Evolutionary conservation across 2,329 filamentous ascomycete species (phyloP).

Genomic region (Neonectria ditissima): DNA sequence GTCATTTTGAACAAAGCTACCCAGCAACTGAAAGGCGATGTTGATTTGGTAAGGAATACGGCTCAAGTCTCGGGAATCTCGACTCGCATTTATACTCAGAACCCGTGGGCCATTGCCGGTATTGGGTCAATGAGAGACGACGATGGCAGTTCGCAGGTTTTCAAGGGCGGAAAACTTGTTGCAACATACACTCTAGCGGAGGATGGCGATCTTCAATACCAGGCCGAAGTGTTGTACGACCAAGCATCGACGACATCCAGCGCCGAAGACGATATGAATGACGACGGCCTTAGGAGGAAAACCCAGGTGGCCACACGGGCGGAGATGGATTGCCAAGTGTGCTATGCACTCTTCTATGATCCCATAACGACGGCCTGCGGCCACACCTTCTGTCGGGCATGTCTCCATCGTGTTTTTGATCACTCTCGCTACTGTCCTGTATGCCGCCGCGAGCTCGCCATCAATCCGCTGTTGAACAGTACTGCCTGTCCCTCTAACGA

Average conservation of each 20-base stretch:
- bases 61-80: conserved; percentile 43
- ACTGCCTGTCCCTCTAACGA: conserved; percentile 67
- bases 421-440: conserved; percentile 84
- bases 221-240: conserved; percentile 66
- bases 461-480: conserved; percentile 58
- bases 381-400: conserved; percentile 88
- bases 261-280: conserved; percentile 43
- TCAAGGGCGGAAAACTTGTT: conserved; percentile 70
- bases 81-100: conserved; percentile 52
- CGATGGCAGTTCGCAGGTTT: conserved; percentile 48
- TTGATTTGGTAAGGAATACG: conserved; percentile 57
- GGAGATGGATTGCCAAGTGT: conserved; percentile 90
- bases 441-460: conserved; percentile 75
- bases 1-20: conserved; percentile 81
- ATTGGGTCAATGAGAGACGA: conserved; percentile 54
- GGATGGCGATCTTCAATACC: conserved; percentile 68
- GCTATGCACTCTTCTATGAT: conserved; percentile 83
- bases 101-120: conserved; percentile 56
- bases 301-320: conserved; percentile 71
- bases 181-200: conserved; percentile 76
- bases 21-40: conserved; percentile 66
- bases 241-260: conserved; percentile 43
- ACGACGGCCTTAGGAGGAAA: conserved; percentile 55
- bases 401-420: conserved; percentile 80
- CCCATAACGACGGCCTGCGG: conserved; percentile 88